Evolutionary conservation across 1,139 yeast species (phyloP), one percentile per base, ranked within the genome.

Genomic region (Candida albicans): DNA sequence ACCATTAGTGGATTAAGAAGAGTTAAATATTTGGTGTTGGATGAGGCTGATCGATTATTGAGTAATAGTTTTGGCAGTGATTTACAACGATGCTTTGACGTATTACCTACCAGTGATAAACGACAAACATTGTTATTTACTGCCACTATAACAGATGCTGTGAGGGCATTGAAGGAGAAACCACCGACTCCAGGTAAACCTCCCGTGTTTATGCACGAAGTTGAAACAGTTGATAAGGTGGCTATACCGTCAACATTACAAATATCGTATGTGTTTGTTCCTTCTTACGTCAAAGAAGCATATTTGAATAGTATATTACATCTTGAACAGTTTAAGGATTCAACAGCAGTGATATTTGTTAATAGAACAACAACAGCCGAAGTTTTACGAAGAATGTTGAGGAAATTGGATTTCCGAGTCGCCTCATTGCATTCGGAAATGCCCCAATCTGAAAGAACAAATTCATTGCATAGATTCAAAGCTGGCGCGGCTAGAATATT

Each of bases 61-160:
- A 88, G 93, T 44, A 82, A 84, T 44, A 86, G 95, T 46, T 90
- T 93, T 65, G 85, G 93, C 2, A 77, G 81, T 38, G 96, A 91
- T 63, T 70, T 93, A 48, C 78, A 79, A 43, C 70, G 81, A 35
- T 89, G 97, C 56, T 78, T 93, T 57, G 68, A 74, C 10, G 78
- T 82, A 0, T 65, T 95, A 32, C 97, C 99, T 0, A 65, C 78
- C 1, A 71, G 95, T 2, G 77, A 74, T 3, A 72, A 79, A 44
- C 78, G 99, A 55, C 98, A 91, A 62, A 93, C 97, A 0, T 68
- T 91, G 39, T 67, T 93, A 39, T 95, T 95, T 65, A 93, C 99
- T 0, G 99, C 99, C 8, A 93, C 99, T 0, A 87, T 93, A 9
- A 93, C 98, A 0, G 97, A 90, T 58, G 85, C 96, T 1, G 98